Conservation (phyloP, 345 rosid genomes). For the Gossypium stocksii region DNA sequence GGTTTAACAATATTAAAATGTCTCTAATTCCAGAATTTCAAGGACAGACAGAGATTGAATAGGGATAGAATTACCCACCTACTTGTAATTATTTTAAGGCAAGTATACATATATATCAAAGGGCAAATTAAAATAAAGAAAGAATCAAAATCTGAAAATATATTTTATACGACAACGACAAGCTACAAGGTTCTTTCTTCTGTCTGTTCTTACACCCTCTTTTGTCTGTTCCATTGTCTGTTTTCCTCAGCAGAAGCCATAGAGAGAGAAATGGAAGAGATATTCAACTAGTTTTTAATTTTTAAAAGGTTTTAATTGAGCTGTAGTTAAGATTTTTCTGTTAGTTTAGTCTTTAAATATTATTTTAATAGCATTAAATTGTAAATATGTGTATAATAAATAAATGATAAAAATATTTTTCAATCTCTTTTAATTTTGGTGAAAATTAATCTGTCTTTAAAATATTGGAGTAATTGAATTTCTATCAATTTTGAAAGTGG, state of each 20-base stretch:
- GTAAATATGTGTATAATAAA: too few species aligned
- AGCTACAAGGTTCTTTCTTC: conserved; percentile 47
- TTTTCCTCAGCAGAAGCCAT: conserved; percentile 11
- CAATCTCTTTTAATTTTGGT: too few species aligned
- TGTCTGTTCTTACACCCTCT: conserved; percentile 47
- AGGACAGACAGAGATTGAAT: conserved; percentile 52
- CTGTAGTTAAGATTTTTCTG: too few species aligned
- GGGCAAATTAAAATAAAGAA: background rate
- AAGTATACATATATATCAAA: background rate
- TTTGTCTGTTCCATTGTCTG: conserved; percentile 41
- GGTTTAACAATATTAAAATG: conserved; percentile 9
- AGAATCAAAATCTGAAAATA: conserved; percentile 31
- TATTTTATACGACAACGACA: conserved; percentile 38
- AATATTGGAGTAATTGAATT: too few species aligned
- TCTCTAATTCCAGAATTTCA: conserved; percentile 28
- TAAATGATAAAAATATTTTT: too few species aligned
- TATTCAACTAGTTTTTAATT: too few species aligned
- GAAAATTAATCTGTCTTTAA: too few species aligned
- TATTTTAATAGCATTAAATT: too few species aligned
- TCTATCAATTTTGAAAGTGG: too few species aligned
- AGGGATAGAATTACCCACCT: conserved; percentile 16
- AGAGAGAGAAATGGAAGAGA: background rate
- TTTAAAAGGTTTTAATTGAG: too few species aligned
- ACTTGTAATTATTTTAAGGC: background rate
- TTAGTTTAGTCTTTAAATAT: too few species aligned